Percentiles rank a stretch among this genome's conserved stretches.
Conservation (phyloP, 441 rosid genomes). For the Brassica balearica region DNA sequence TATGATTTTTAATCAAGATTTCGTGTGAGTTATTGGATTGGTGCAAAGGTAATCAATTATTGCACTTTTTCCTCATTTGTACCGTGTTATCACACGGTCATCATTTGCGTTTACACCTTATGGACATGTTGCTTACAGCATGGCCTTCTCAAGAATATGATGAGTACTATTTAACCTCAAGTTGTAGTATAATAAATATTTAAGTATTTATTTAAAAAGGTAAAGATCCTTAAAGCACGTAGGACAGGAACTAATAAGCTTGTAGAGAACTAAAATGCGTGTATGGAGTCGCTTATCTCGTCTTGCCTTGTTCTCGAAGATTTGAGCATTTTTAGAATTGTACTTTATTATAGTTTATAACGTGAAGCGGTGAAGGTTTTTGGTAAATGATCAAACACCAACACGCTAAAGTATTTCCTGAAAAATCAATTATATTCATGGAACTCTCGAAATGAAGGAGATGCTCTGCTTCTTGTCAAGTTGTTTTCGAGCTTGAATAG, state of each 20-base stretch:
- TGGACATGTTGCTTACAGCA: neutral
- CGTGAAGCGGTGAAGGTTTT: too few species aligned
- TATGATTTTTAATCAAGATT: slow-evolving; percentile 12
- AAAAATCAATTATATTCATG: neutral
- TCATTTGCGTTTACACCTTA: neutral
- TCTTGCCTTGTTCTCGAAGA: too few species aligned
- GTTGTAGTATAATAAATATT: too few species aligned
- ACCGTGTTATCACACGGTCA: neutral
- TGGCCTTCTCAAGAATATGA: slow-evolving; percentile 5
- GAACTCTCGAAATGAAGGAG: neutral
- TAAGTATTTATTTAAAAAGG: too few species aligned
- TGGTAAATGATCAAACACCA: too few species aligned
- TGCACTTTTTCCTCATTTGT: neutral
- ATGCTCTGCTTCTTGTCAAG: slow-evolving; percentile 1
- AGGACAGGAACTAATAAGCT: too few species aligned
- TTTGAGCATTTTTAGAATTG: too few species aligned
- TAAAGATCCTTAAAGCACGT: too few species aligned
- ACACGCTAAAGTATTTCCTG: too few species aligned
- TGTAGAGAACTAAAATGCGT: too few species aligned
- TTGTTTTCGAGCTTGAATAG: neutral
- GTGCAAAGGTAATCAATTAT: slow-evolving; percentile 1
- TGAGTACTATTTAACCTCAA: neutral
- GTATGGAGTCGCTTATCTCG: too few species aligned
- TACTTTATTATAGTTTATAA: too few species aligned
- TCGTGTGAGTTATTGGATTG: slow-evolving; percentile 13